Evolutionary conservation across 371 early-diverging fungal species (phyloP).

Genomic region (Dichotomocladium elegans): DNA sequence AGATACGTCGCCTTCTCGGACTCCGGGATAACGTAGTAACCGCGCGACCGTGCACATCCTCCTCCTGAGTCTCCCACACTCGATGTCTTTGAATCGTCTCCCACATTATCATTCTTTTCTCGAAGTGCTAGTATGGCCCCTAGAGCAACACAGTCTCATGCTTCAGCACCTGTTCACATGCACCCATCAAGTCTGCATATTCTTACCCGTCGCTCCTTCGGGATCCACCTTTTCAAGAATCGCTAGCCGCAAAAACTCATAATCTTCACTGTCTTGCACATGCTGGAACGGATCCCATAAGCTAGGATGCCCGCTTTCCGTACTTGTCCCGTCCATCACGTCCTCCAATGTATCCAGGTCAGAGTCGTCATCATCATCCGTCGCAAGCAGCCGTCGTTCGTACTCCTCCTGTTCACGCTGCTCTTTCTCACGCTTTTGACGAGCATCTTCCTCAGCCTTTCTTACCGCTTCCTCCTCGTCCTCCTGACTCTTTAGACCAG

Average conservation of each 20-base stretch:
- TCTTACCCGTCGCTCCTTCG: background rate
- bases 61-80: constrained; percentile 25
- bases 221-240: constrained; percentile 32
- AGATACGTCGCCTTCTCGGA: constrained; percentile 64
- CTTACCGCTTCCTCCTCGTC: constrained; percentile 32
- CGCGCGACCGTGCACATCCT: constrained; percentile 82
- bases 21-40: constrained; percentile 64
- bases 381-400: constrained; percentile 9
- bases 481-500: background rate
- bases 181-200: no score
- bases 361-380: constrained; percentile 10
- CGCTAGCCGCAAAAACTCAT: constrained; percentile 45
- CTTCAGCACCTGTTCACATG: no score
- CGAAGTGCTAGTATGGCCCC: no score
- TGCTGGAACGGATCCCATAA: constrained; percentile 39
- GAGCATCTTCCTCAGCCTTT: constrained; percentile 25
- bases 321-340: no score
- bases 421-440: constrained; percentile 4
- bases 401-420: constrained; percentile 1
- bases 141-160: no score
- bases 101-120: no score
- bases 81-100: no score
- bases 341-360: constrained; percentile 12
- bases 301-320: background rate
- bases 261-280: constrained; percentile 52